phyloP scores from a whole-genome alignment of 2,329 filamentous ascomycete genomes.

The Cytospora paraplurivora region DNA sequence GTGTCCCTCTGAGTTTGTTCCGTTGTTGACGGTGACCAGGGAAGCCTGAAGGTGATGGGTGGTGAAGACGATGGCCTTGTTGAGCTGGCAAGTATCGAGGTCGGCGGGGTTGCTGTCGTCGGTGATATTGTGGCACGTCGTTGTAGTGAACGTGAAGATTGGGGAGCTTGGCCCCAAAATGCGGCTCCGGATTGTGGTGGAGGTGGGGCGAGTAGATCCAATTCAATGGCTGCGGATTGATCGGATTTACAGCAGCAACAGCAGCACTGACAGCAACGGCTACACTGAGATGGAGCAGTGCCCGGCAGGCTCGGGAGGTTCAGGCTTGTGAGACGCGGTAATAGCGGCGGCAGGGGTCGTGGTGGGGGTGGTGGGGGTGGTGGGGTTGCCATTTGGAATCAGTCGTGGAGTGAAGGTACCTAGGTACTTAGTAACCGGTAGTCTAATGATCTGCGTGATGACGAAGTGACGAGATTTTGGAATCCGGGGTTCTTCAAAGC shows the following conservation, averaged over 20 bases:
- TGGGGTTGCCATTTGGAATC: slow-evolving; percentile 1
- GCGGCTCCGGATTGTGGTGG: slow-evolving; percentile 1
- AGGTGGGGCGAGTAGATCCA: slow-evolving; percentile 21
- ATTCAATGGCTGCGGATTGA: slow-evolving; percentile 13
- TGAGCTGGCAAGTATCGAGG: slow-evolving; percentile 12
- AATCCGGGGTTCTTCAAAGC: too few species aligned
- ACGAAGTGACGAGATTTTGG: too few species aligned
- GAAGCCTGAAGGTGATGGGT: neutral
- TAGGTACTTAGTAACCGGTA: too few species aligned
- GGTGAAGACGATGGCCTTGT: slow-evolving; percentile 15
- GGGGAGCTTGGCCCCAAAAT: slow-evolving; percentile 9
- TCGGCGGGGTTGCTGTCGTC: neutral
- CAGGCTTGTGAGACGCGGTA: too few species aligned
- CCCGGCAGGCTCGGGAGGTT: slow-evolving; percentile 15
- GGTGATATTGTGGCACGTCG: slow-evolving; percentile 9
- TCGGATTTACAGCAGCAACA: neutral
- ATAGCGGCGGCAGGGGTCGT: slow-evolving; percentile 9
- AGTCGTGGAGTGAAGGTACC: too few species aligned
- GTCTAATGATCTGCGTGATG: too few species aligned
- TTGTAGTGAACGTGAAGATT: slow-evolving; percentile 16
- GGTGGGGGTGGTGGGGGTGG: slow-evolving; percentile 6
- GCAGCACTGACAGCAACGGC: neutral
- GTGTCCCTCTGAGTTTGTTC: neutral
- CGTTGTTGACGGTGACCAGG: slow-evolving; percentile 9
- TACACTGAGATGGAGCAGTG: neutral